Evolutionary conservation across 139 green algal genomes (phyloP).

Genomic region (Chlorella ohadii): DNA sequence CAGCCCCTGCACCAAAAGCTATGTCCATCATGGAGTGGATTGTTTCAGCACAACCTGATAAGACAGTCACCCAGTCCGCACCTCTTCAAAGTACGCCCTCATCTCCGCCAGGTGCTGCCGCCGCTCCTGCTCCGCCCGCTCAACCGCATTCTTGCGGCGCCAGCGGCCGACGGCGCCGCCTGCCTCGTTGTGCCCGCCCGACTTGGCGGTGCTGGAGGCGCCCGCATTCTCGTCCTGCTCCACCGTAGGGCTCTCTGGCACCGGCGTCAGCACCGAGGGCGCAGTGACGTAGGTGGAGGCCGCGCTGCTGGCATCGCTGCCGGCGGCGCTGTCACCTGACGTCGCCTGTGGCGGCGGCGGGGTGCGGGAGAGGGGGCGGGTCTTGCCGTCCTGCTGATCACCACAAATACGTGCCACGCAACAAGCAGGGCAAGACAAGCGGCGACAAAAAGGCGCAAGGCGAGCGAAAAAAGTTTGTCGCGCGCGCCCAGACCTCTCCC

Average conservation of each 20-base stretch:
- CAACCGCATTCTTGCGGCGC: slow-evolving; percentile 9
- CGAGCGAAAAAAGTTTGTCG: background rate
- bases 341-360: too few species aligned
- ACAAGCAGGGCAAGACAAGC: too few species aligned
- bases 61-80: background rate
- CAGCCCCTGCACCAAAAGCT: too few species aligned
- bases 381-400: too few species aligned
- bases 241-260: slow-evolving; percentile 20
- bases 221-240: background rate
- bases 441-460: background rate
- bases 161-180: background rate
- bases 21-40: too few species aligned
- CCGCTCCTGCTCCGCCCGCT: background rate
- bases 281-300: slow-evolving; percentile 14
- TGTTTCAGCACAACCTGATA: too few species aligned
- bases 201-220: slow-evolving; percentile 1
- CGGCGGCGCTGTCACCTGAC: background rate
- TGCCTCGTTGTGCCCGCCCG: background rate
- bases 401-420: too few species aligned
- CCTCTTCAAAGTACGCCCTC: slow-evolving; percentile 41
- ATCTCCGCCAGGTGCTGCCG: slow-evolving; percentile 34
- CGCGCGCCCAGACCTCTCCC: background rate
- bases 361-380: too few species aligned
- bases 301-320: background rate
- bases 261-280: slow-evolving; percentile 22